phyloP scores from a whole-genome alignment of 345 rosid genomes.

The Aethionema arabicum region DNA sequence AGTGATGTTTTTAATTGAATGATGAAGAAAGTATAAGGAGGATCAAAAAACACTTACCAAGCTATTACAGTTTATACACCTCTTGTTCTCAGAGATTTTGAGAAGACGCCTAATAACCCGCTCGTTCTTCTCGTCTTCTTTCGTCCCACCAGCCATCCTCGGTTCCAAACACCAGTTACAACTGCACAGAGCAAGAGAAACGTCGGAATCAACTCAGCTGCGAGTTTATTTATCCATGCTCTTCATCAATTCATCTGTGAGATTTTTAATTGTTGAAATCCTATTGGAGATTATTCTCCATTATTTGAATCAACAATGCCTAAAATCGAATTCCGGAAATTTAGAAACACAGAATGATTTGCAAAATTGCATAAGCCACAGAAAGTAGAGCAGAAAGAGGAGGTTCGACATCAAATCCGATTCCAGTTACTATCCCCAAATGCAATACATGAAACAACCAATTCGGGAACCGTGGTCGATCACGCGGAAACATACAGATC shows the following conservation, averaged over 20 bases:
- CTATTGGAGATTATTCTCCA: no score
- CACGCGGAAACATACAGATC: conserved; percentile 23
- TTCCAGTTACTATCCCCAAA: not conserved
- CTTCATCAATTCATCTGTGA: no score
- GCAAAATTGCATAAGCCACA: conserved; percentile 1
- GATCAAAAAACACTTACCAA: conserved; percentile 48
- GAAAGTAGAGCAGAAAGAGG: conserved; percentile 15
- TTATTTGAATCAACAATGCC: conserved; percentile 9
- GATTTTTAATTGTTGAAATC: no score
- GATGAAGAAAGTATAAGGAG: not conserved
- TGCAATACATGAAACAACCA: no score
- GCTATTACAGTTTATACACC: conserved; percentile 93
- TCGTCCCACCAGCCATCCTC: conserved; percentile 63
- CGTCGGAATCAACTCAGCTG: not conserved
- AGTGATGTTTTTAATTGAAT: not conserved
- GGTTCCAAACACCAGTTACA: conserved; percentile 13
- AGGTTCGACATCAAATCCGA: conserved; percentile 15
- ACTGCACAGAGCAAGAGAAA: not conserved
- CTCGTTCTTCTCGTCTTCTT: conserved; percentile 92
- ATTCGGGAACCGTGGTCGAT: not conserved
- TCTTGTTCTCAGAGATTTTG: conserved; percentile 78
- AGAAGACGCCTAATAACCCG: conserved; percentile 78
- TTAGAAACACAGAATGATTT: not conserved
- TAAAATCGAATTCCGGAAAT: conserved; percentile 1
- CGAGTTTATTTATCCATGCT: no score